Percentiles rank a stretch among this genome's conserved stretches.
These are phyloP conservation scores for Epithele typhae DNA, from an alignment of 768 basidiomycete species.

Conservation along the genomic window DNA sequence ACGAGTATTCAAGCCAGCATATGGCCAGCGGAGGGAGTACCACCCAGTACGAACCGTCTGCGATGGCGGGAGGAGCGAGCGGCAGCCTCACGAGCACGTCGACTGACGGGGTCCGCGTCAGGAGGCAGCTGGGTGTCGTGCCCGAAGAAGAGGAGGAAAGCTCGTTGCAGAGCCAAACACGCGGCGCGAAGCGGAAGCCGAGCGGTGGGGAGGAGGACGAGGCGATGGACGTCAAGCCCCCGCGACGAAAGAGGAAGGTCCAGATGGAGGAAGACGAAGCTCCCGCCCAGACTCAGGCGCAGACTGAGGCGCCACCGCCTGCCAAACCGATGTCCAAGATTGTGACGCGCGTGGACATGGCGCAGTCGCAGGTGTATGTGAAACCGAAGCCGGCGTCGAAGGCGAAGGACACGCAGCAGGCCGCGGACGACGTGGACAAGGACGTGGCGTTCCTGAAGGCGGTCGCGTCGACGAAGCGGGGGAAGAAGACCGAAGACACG, in stretches of 20 bases:
- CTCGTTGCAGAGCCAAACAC: conserved; percentile 12
- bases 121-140: conserved; percentile 32
- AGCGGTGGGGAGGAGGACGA: conserved; percentile 27
- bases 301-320: conserved; percentile 26
- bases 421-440: conserved; percentile 50
- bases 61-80: background rate
- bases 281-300: conserved; percentile 31
- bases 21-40: conserved; percentile 14
- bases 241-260: background rate
- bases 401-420: conserved; percentile 5
- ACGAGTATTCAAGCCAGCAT: conserved; percentile 15
- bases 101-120: too few relatives aligned
- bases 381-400: conserved; percentile 19
- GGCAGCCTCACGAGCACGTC: too few relatives aligned
- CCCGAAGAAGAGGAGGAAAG: conserved; percentile 59
- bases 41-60: conserved; percentile 25
- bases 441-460: conserved; percentile 69
- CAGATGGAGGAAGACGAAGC: conserved; percentile 33
- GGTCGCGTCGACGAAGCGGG: conserved; percentile 65
- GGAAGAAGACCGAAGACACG: conserved; percentile 61
- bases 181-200: conserved; percentile 38
- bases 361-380: conserved; percentile 9
- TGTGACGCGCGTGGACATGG: conserved; percentile 13
- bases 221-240: background rate
- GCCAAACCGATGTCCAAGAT: conserved; percentile 27